phyloP scores from a whole-genome alignment of 1,284 basidiomycete genomes.

The Kwoniella shivajii region DNA sequence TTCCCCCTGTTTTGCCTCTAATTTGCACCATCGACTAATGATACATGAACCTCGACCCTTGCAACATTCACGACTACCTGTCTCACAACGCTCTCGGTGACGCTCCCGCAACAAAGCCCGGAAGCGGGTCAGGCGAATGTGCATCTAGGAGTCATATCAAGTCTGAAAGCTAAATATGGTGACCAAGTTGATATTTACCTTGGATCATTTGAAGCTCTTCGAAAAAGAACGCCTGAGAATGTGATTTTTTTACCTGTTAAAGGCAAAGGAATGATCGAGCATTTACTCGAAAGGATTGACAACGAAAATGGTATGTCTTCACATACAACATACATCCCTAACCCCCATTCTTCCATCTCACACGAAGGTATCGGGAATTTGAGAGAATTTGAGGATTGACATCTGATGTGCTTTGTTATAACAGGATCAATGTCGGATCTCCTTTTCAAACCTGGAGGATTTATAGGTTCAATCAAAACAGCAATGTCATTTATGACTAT shows the following conservation, averaged over 20 bases:
- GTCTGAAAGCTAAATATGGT: constrained; percentile 12
- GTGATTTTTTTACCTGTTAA: constrained; percentile 19
- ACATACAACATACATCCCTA: no score
- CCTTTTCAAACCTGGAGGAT: constrained; percentile 6
- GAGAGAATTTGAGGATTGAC: no score
- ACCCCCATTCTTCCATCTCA: no score
- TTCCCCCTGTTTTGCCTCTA: background rate
- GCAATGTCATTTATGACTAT: background rate
- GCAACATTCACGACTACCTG: background rate
- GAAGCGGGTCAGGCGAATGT: constrained; percentile 30
- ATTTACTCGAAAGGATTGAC: constrained; percentile 2
- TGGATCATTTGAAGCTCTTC: constrained; percentile 11
- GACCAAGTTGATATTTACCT: constrained; percentile 25
- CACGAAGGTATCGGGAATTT: no score
- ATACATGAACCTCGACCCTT: background rate
- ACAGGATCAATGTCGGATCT: background rate
- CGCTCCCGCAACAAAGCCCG: constrained; percentile 8
- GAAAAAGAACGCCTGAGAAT: constrained; percentile 5
- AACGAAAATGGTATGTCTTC: background rate
- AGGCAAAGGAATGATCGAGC: constrained; percentile 13
- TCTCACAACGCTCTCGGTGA: background rate
- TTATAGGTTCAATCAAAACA: constrained; percentile 5
- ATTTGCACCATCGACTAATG: background rate
- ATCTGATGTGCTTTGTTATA: no score
- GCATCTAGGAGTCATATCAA: constrained; percentile 21